Evolutionary conservation across 176 grass and related monocot species (phyloP).

Genomic region (Hyparrhenia diplandra): DNA sequence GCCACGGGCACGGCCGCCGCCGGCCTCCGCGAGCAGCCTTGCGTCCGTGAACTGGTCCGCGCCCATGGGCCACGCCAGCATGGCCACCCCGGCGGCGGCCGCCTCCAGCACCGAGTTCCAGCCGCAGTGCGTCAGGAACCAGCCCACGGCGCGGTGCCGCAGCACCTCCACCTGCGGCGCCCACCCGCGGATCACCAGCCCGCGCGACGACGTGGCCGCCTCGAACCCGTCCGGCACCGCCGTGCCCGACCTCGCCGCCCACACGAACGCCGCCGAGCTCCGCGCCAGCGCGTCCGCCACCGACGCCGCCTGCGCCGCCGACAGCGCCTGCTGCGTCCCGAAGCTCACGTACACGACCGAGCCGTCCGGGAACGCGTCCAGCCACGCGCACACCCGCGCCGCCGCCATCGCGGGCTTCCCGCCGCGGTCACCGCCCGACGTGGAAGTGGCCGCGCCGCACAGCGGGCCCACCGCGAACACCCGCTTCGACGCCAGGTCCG

Average conservation of each 20-base stretch:
- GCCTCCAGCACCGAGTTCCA: slow-evolving; percentile 57
- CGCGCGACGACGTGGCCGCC: no score
- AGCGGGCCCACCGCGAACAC: slow-evolving; percentile 56
- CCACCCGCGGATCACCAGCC: slow-evolving; percentile 38
- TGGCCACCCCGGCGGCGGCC: slow-evolving; percentile 34
- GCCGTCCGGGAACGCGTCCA: slow-evolving; percentile 43
- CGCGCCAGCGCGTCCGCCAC: slow-evolving; percentile 41
- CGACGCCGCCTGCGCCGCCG: slow-evolving; percentile 15
- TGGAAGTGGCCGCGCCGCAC: slow-evolving; percentile 21
- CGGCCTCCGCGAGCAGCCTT: slow-evolving; percentile 29
- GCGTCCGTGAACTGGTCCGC: slow-evolving; percentile 63
- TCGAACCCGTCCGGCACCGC: no score
- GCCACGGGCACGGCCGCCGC: slow-evolving; percentile 35
- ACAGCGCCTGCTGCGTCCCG: slow-evolving; percentile 44
- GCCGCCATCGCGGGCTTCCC: neutral
- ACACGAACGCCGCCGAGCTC: slow-evolving; percentile 44
- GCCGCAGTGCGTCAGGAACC: slow-evolving; percentile 55
- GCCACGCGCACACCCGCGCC: slow-evolving; percentile 32
- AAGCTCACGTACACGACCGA: slow-evolving; percentile 55
- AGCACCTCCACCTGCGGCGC: slow-evolving; percentile 54
- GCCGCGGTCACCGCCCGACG: no score
- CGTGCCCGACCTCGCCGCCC: slow-evolving; percentile 22
- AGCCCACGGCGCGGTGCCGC: slow-evolving; percentile 45
- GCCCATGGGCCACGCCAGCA: slow-evolving; percentile 57
- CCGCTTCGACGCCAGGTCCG: slow-evolving; percentile 19